Conservation (phyloP, 495 filamentous ascomycete species). For the Hyaloscypha finlandica region DNA sequence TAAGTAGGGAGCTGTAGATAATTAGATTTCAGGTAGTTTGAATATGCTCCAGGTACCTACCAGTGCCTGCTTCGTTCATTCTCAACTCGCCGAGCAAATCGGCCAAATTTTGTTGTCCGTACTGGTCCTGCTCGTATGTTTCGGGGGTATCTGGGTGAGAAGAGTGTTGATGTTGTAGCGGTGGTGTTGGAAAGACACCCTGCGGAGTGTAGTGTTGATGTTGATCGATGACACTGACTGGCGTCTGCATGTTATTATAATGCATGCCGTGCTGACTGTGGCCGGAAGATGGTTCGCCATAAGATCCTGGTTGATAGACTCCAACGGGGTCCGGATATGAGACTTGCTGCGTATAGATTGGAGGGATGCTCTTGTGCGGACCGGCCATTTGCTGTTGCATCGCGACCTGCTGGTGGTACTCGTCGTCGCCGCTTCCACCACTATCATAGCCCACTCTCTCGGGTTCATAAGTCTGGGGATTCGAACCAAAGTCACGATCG, state of each 20-base stretch:
- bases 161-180: slow-evolving; percentile 51
- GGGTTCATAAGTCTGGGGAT: slow-evolving; percentile 49
- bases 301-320: slow-evolving; percentile 48
- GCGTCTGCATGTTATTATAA: slow-evolving; percentile 47
- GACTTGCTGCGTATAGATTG: slow-evolving; percentile 33
- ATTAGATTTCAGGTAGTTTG: slow-evolving; percentile 15
- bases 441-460: slow-evolving; percentile 45
- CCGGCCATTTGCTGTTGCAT: slow-evolving; percentile 44
- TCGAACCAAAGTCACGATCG: slow-evolving; percentile 68
- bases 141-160: slow-evolving; percentile 43
- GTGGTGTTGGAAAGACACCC: slow-evolving; percentile 54
- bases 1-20: slow-evolving; percentile 74
- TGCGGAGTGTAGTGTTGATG: slow-evolving; percentile 40
- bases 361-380: slow-evolving; percentile 30
- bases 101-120: slow-evolving; percentile 69
- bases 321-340: slow-evolving; percentile 28
- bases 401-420: slow-evolving; percentile 53
- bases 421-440: slow-evolving; percentile 53
- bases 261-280: slow-evolving; percentile 47
- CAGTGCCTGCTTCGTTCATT: slow-evolving; percentile 86
- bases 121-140: slow-evolving; percentile 61
- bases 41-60: slow-evolving; percentile 51
- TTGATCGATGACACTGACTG: slow-evolving; percentile 51
- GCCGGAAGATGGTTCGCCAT: slow-evolving; percentile 43
- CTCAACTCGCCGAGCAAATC: slow-evolving; percentile 83